Evolutionary conservation across 1,139 yeast species (phyloP), one percentile per base, ranked within the genome.

Genomic region (Yamadazyma taylorii): DNA sequence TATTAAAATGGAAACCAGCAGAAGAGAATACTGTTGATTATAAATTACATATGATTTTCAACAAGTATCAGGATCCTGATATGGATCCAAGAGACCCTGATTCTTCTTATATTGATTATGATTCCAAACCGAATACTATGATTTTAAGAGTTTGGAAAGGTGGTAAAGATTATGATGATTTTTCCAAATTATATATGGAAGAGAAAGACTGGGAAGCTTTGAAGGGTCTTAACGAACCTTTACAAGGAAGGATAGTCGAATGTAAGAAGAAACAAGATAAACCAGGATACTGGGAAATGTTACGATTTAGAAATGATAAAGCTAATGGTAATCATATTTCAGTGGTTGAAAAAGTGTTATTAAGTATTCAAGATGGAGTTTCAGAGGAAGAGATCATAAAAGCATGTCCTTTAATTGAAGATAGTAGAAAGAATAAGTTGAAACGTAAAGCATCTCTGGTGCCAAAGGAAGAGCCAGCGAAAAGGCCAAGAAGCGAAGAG

Each of bases 1-100:
- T 85, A 33, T 64, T 94, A 39, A 94, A 94, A 60, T 94, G 99
- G 99, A 94, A 94, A 53, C 97, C 98, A 0, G 89, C 95, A 8
- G 86, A 87, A 43, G 98, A 92, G 60, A 94, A 94, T 53, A 83
- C 97, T 0, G 76, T 94, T 24, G 99, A 94, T 61, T 92, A 87
- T 61, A 82, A 83, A 55, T 59, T 94, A 43, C 76, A 77, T 26
- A 60, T 92, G 34, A 78, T 77, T 17, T 89, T 90, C 52, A 81
- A 83, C 11, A 53, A 66, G 34, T 85, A 59, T 40, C 79, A 78
- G 36, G 96, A 88, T 54, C 78, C 80, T 2, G 87, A 84, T 39
- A 57, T 81, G 52, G 85, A 84, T 33, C 81, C 81, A 35, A 68
- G 78, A 41, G 88, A 83, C 51, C 86, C 89, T 1, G 84, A 81